A percentile compares a stretch with the other conserved stretches of the same genome.
These are phyloP conservation scores for Sicyos edulis DNA, from an alignment of 306 rosid species.

Conservation along the genomic window DNA sequence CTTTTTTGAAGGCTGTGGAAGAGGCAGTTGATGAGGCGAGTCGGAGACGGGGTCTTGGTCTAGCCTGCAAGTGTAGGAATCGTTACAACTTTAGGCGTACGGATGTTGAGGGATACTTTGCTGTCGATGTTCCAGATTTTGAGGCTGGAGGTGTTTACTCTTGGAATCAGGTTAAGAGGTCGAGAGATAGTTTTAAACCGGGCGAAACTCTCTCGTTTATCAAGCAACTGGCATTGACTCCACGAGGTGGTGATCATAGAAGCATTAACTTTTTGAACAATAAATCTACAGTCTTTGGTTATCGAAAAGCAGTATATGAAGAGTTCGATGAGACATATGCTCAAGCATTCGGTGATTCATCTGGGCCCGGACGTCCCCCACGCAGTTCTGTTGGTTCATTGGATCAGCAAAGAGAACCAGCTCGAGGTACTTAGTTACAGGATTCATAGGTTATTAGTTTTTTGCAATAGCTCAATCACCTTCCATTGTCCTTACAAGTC, in stretches of 20 bases:
- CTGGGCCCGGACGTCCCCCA: constrained; percentile 40
- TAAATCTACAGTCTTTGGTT: constrained; percentile 53
- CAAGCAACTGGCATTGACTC: constrained; percentile 62
- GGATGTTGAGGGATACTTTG: constrained; percentile 52
- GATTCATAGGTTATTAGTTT: constrained; percentile 12
- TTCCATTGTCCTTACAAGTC: too few species aligned
- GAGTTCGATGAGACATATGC: constrained; percentile 93
- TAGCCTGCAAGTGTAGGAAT: constrained; percentile 72
- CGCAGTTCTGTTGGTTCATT: constrained; percentile 27
- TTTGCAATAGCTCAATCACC: background rate
- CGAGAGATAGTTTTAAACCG: constrained; percentile 53
- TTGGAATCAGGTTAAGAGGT: constrained; percentile 46
- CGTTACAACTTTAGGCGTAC: constrained; percentile 45
- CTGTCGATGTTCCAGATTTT: constrained; percentile 71
- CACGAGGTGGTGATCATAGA: constrained; percentile 37
- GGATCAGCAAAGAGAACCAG: constrained; percentile 39
- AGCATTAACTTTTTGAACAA: constrained; percentile 49
- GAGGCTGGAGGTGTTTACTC: constrained; percentile 79
- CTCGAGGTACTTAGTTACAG: constrained; percentile 59
- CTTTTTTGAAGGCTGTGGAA: constrained; percentile 71
- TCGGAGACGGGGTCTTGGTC: constrained; percentile 62
- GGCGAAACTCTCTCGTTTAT: constrained; percentile 53
- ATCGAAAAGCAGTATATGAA: constrained; percentile 67
- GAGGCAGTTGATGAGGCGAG: constrained; percentile 87
- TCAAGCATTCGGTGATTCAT: constrained; percentile 74